Conservation (phyloP, 202 grass and related monocot species). For the Carex arenaria region DNA sequence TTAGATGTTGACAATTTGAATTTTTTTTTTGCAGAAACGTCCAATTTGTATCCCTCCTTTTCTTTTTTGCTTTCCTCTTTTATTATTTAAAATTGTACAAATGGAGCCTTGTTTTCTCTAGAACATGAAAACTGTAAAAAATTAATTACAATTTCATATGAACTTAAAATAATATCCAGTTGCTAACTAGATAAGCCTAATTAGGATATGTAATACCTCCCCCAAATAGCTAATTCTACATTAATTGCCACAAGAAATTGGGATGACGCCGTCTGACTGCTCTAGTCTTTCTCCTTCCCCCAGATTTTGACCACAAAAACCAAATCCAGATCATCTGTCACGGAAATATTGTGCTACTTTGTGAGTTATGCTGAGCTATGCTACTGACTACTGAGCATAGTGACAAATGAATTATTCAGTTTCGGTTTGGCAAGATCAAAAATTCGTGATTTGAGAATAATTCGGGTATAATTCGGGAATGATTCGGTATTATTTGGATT, state of each 20-base stretch:
- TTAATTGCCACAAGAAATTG: neutral
- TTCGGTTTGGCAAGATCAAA: too few relatives aligned
- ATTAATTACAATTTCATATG: neutral
- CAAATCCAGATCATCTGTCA: neutral
- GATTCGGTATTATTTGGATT: too few relatives aligned
- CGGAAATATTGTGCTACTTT: neutral
- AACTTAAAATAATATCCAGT: neutral
- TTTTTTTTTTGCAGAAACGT: too few relatives aligned
- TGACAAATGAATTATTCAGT: too few relatives aligned
- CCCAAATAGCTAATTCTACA: neutral
- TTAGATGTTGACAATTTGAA: too few relatives aligned
- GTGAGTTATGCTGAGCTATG: neutral
- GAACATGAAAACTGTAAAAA: too few relatives aligned
- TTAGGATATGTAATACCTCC: neutral
- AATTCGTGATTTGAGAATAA: too few relatives aligned
- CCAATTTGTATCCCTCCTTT: too few relatives aligned
- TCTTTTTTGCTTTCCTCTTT: too few relatives aligned
- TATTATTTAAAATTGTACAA: too few relatives aligned
- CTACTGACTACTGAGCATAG: neutral
- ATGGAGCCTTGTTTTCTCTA: too few relatives aligned
- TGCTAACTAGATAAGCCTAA: neutral
- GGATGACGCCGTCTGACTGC: neutral
- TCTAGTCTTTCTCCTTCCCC: neutral
- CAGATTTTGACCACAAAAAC: conserved; percentile 17
- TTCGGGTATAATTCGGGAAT: too few relatives aligned